These are phyloP conservation scores for Leptographium procerum DNA, from an alignment of 2,329 filamentous ascomycete genomes.

Conservation along the genomic window DNA sequence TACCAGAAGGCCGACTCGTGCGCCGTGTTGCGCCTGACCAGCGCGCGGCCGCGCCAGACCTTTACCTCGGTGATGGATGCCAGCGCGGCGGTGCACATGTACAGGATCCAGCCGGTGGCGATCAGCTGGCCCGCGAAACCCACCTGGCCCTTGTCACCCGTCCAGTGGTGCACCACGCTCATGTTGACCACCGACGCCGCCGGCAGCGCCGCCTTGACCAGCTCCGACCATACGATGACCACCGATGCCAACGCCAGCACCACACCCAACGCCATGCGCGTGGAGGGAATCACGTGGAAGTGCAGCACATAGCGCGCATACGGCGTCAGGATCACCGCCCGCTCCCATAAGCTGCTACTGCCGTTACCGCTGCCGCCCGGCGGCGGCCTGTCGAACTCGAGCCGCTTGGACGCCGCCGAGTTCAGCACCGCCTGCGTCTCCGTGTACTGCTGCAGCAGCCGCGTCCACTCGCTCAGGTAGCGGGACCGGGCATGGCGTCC, in stretches of 20 bases:
- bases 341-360: no score
- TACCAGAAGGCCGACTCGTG: slow-evolving; percentile 95
- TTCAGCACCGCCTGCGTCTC: slow-evolving; percentile 75
- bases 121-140: slow-evolving; percentile 79
- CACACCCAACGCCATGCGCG: slow-evolving; percentile 52
- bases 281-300: slow-evolving; percentile 59
- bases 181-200: slow-evolving; percentile 59
- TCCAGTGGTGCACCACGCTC: slow-evolving; percentile 64
- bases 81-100: slow-evolving; percentile 88
- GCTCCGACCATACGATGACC: slow-evolving; percentile 85
- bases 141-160: slow-evolving; percentile 59
- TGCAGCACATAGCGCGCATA: slow-evolving; percentile 72
- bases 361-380: slow-evolving; percentile 39
- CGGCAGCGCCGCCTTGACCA: slow-evolving; percentile 72
- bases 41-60: slow-evolving; percentile 90
- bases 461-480: slow-evolving; percentile 78
- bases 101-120: slow-evolving; percentile 79
- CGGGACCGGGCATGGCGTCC: slow-evolving; percentile 74
- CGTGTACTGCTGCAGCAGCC: slow-evolving; percentile 60
- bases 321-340: slow-evolving; percentile 57
- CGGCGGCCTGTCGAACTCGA: slow-evolving; percentile 59
- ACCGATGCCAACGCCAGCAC: slow-evolving; percentile 64
- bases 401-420: slow-evolving; percentile 65
- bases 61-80: slow-evolving; percentile 84
- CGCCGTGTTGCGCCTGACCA: slow-evolving; percentile 84